Base-by-base conservation (phyloP, 129 eudicot species). In the Erigeron canadensis region DNA sequence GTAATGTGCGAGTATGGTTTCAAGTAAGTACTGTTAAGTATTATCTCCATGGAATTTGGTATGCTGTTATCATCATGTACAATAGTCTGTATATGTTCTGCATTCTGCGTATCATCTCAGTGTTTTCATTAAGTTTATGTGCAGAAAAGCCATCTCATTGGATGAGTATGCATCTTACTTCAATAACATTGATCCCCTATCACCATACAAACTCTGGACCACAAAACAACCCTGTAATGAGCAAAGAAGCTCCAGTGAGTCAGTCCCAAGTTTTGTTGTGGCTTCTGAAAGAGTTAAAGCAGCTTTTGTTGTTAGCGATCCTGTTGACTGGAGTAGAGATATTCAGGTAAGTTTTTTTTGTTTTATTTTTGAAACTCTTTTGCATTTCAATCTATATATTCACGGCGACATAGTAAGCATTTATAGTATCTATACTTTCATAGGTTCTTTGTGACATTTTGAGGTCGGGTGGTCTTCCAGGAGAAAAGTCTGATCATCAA, bases 271-370 rank as follows among this genome's bases (percentile, higher is more conserved):
- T 43, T 71, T 53, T 57, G 78, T 69, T 79, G 80, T 65, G 16
- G 62, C 55, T 40, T 66, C 77, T 12, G 79, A 84, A 41, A 79
- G 77, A 66, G 89, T 87, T 22, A 84, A 87, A 74, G 93, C 93
- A 58, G 89, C 82, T 18, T 87, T 87, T 74, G 89, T 87, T 71
- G 81, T 87, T 68, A 87, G 93, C 60, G 93, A 87, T 64, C 93
- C 93, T 55, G 93, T 87, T 70, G 93, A 87, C 57, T 87, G 89
- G 93, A 73, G 89, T 37, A 79, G 93, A 83, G 93, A 87, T 82
- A 84, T 87, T 64, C 93, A 87, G 93, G 89, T 84, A 79, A 18
- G 28, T 66, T 22, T 74, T 18, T 41, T 44, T 60, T 47, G 2
- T 50, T 15, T 46, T 28, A 40, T 41, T 12, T 7, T 21, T 54